A percentile compares a stretch with the other conserved stretches of the same genome.
Evolutionary conservation across 192 early-diverging fungal genomes (phyloP).

Genomic region (Coemansia sp.): DNA sequence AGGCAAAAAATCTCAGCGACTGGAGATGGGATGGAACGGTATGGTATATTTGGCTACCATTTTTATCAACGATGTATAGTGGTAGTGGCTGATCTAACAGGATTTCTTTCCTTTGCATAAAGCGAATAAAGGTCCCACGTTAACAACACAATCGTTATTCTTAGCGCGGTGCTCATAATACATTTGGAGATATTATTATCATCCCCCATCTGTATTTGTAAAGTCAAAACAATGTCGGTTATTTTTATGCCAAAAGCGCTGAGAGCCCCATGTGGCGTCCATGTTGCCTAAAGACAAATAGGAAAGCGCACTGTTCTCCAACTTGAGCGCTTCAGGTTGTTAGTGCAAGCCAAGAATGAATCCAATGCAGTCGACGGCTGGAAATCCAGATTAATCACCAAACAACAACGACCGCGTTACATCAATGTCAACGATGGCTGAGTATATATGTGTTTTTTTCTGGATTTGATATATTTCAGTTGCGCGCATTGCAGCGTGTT

Average conservation of each 20-base stretch:
- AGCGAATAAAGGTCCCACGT: background rate
- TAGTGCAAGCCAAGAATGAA: background rate
- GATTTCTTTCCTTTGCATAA: too few relatives aligned
- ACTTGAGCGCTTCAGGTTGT: background rate
- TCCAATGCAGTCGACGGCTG: background rate
- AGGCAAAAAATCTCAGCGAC: background rate
- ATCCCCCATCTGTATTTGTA: background rate
- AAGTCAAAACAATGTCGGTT: background rate
- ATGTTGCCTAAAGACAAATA: background rate
- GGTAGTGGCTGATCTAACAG: too few relatives aligned
- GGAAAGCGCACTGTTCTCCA: background rate
- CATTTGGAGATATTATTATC: background rate
- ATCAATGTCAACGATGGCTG: background rate
- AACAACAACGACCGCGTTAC: background rate
- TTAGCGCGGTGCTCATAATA: background rate
- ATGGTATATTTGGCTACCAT: too few relatives aligned
- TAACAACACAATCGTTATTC: too few relatives aligned
- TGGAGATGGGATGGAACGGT: too few relatives aligned
- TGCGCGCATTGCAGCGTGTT: background rate
- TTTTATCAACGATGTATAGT: background rate
- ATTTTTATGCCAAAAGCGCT: background rate
- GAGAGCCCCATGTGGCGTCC: background rate
- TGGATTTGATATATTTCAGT: background rate
- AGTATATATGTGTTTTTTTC: background rate
- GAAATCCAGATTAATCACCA: background rate